Percentiles rank a stretch among this genome's conserved stretches.
Conservation (phyloP, 2,329 filamentous ascomycete genomes). For the Alternaria solani region DNA sequence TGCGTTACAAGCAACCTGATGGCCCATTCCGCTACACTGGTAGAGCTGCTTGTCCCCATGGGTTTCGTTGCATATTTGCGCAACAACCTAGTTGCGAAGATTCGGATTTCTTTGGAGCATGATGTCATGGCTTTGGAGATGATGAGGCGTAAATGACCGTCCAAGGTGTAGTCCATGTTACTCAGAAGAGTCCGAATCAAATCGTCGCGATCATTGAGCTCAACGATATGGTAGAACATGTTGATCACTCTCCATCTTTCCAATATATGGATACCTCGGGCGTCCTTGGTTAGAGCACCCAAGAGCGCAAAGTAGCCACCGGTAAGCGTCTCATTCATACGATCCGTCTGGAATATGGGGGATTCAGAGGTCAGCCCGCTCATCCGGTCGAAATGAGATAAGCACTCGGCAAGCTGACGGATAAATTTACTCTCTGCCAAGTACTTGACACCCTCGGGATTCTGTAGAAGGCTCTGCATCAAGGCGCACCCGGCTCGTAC, state of each 20-base stretch:
- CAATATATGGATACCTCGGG: constrained; percentile 84
- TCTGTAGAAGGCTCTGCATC: constrained; percentile 86
- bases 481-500: constrained; percentile 88
- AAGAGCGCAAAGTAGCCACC: constrained; percentile 94
- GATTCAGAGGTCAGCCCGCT: constrained; percentile 76
- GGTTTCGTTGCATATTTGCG: constrained; percentile 81
- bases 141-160: constrained; percentile 87
- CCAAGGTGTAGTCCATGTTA: constrained; percentile 88
- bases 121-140: constrained; percentile 93
- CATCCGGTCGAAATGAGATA: constrained; percentile 93
- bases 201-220: constrained; percentile 88
- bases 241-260: constrained; percentile 98
- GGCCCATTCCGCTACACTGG: constrained; percentile 89
- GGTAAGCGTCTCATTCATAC: constrained; percentile 85
- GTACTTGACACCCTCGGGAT: constrained; percentile 82
- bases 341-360: constrained; percentile 86
- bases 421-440: constrained; percentile 91
- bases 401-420: constrained; percentile 91
- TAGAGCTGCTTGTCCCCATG: constrained; percentile 52
- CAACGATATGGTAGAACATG: constrained; percentile 99
- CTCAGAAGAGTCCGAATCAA: constrained; percentile 86
- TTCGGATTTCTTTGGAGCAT: constrained; percentile 88
- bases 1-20: constrained; percentile 98
- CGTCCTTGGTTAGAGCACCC: constrained; percentile 83
- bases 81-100: constrained; percentile 85